phyloP scores from a whole-genome alignment of 441 rosid genomes.

The Gossypium lobatum region DNA sequence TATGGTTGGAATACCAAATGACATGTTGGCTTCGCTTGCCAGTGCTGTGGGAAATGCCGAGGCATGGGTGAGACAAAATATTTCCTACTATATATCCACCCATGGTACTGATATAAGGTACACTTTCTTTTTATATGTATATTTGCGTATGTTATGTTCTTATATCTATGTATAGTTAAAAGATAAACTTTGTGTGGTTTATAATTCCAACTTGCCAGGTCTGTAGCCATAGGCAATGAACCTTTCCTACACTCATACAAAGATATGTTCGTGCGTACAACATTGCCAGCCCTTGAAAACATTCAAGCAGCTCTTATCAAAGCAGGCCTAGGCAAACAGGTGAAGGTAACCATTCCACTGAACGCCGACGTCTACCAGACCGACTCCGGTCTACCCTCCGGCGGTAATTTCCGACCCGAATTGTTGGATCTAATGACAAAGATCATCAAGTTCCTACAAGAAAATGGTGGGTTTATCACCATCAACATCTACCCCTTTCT shows the following conservation, averaged over 20 bases:
- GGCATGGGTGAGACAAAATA: constrained; percentile 68
- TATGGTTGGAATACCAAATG: constrained; percentile 86
- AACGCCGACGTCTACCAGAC: constrained; percentile 75
- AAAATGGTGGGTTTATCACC: constrained; percentile 55
- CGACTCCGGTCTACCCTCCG: constrained; percentile 59
- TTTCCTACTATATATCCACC: constrained; percentile 51
- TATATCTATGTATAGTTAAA: neutral
- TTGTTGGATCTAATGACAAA: constrained; percentile 41
- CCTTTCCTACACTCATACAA: constrained; percentile 74
- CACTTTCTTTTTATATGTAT: neutral
- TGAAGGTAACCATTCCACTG: constrained; percentile 72
- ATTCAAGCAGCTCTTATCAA: constrained; percentile 66
- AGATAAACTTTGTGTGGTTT: neutral
- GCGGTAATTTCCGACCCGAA: constrained; percentile 66
- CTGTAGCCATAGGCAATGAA: constrained; percentile 81
- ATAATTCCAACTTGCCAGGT: constrained; percentile 28
- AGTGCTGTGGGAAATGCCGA: constrained; percentile 47
- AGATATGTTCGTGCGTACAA: constrained; percentile 39
- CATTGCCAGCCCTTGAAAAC: constrained; percentile 71
- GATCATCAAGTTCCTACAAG: constrained; percentile 46
- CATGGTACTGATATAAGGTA: constrained; percentile 72
- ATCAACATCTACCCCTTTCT: constrained; percentile 89
- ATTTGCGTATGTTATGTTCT: neutral
- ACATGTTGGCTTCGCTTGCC: constrained; percentile 50
- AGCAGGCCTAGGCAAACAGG: constrained; percentile 54